These are phyloP conservation scores for Aureobasidium sp. DNA, from an alignment of 2,329 filamentous ascomycete genomes.

Conservation along the genomic window DNA sequence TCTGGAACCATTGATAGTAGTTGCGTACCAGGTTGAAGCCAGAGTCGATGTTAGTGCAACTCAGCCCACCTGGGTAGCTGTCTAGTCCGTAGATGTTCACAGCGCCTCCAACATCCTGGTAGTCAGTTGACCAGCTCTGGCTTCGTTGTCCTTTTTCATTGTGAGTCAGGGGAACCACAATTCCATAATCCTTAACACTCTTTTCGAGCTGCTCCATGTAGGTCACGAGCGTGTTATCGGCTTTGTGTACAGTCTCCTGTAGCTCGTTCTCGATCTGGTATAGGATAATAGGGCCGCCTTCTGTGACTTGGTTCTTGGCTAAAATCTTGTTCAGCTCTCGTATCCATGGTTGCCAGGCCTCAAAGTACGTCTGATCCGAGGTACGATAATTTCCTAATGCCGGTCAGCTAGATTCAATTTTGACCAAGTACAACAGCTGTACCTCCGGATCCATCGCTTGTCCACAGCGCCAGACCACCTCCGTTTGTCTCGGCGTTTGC, in stretches of 20 bases:
- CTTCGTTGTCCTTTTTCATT: constrained; percentile 56
- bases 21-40: constrained; percentile 43
- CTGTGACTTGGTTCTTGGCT: constrained; percentile 49
- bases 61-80: constrained; percentile 52
- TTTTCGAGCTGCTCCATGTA: constrained; percentile 55
- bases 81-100: constrained; percentile 47
- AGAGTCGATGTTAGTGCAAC: constrained; percentile 54
- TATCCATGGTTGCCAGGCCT: constrained; percentile 47
- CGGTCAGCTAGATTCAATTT: neutral
- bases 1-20: constrained; percentile 39
- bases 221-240: constrained; percentile 34
- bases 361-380: constrained; percentile 40
- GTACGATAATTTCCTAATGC: constrained; percentile 38
- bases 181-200: constrained; percentile 48
- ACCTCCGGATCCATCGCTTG: constrained; percentile 53
- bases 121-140: constrained; percentile 56
- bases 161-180: constrained; percentile 50
- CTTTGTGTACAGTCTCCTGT: constrained; percentile 33
- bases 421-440: neutral
- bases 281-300: constrained; percentile 49
- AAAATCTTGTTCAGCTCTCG: constrained; percentile 44
- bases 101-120: constrained; percentile 44
- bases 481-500: constrained; percentile 57
- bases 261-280: constrained; percentile 55
- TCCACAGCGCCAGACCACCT: constrained; percentile 56